Base-by-base conservation (phyloP, 2,329 filamentous ascomycete genomes). In the Colletotrichum siamense region DNA sequence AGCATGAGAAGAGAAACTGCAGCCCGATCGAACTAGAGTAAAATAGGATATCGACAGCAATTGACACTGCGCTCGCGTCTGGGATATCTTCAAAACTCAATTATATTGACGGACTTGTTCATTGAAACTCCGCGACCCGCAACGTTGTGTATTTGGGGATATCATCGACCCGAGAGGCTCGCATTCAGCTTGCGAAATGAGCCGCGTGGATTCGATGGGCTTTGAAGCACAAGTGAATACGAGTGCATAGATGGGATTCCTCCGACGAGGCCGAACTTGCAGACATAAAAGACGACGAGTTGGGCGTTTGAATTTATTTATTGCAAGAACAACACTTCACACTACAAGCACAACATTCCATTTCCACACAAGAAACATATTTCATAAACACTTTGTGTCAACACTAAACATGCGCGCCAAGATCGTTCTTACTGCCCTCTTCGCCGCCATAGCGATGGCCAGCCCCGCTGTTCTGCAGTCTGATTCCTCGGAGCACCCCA, bases 1-100 rank as follows among this genome's bases (percentile, higher is more conserved):
- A 12, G 3, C 10, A 22, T 49, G 8, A 16, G 44, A 4, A 49
- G 9, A 22, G 10, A 49, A 3, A 8, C 44, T 49, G n/a, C 1
- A 12, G 18, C 3, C 39, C 9, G 39, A 49, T 6, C 44, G 44
- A 49, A 1, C 44, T n/a, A 12, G 6, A 49, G 4, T 8, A 5
- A 49, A 8, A 6, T 2, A 22, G 10, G 1, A 22, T 1, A 22
- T 3, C n/a, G 8, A 7, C 3, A 13, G 1, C 6, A 49, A 22
- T 13, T 22, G 10, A 49, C n/a, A 49, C 44, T 49, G 3, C n/a
- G n/a, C n/a, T 8, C n/a, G 10, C 0, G 9, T 3, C 44, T 49
- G n/a, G 3, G 2, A 13, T 2, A 6, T 12, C 8, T 49, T 49
- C 44, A 13, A 13, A 49, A 49, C 44, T 49, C n/a, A 49, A 49